phyloP scores from a whole-genome alignment of 176 grass and related monocot species.

The Ensete ventricosum region DNA sequence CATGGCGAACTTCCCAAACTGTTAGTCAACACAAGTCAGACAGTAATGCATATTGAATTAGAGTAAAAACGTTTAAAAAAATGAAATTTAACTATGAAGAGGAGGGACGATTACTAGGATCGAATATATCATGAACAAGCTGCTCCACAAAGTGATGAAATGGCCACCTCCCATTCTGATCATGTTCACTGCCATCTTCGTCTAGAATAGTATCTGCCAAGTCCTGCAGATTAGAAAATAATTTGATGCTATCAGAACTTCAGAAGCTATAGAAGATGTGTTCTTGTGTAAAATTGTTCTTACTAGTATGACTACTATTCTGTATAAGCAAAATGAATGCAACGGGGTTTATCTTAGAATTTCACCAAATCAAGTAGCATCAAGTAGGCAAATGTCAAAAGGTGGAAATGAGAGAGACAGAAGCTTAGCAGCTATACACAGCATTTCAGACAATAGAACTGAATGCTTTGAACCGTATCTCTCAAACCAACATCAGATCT shows the following conservation, averaged over 20 bases:
- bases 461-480: too few species aligned
- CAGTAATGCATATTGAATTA: background rate
- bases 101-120: conserved; percentile 51
- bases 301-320: background rate
- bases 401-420: background rate
- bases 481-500: too few species aligned
- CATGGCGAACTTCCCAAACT: conserved; percentile 99
- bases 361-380: background rate
- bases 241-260: conserved; percentile 16
- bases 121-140: conserved; percentile 98
- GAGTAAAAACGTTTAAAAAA: background rate
- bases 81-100: conserved; percentile 15
- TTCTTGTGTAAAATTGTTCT: too few species aligned
- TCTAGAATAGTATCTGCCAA: conserved; percentile 39
- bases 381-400: background rate
- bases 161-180: conserved; percentile 84
- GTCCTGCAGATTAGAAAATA: conserved; percentile 53
- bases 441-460: too few species aligned
- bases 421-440: too few species aligned
- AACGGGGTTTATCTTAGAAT: background rate
- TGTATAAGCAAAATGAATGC: background rate
- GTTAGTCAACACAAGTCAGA: conserved; percentile 27
- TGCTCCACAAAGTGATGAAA: conserved; percentile 91
- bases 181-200: conserved; percentile 58
- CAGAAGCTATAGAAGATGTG: background rate